Evolutionary conservation across 306 rosid genomes (phyloP).

Genomic region (Abrus precatorius): DNA sequence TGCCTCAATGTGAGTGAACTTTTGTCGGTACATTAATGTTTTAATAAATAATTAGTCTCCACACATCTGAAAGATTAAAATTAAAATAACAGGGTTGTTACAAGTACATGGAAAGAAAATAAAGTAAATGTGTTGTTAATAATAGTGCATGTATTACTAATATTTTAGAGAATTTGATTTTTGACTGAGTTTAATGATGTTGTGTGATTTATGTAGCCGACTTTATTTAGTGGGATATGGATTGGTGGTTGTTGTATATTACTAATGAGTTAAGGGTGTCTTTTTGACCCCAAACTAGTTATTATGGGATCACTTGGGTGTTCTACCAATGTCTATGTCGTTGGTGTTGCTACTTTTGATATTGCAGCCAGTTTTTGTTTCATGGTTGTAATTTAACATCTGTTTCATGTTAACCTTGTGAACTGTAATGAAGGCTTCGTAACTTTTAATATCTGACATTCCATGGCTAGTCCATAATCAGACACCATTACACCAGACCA

Average conservation of each 20-base stretch:
- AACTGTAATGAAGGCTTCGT: background rate
- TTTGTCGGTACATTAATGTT: background rate
- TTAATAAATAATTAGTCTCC: conserved; percentile 18
- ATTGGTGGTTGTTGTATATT: too few relatives aligned
- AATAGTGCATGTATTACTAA: conserved; percentile 11
- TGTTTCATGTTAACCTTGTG: background rate
- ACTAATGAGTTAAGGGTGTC: background rate
- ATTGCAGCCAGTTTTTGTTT: background rate
- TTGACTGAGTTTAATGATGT: too few relatives aligned
- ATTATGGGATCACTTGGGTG: background rate
- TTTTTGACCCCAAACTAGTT: conserved; percentile 1
- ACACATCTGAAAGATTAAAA: background rate
- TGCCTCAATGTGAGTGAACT: background rate
- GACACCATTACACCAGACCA: conserved; percentile 4
- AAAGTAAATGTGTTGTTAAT: background rate
- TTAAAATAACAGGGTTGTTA: background rate
- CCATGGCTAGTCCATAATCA: background rate
- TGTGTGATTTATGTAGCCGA: too few relatives aligned
- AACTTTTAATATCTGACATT: conserved; percentile 9
- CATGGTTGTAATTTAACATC: conserved; percentile 2
- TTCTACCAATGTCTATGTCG: background rate
- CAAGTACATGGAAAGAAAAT: background rate
- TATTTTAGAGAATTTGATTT: background rate
- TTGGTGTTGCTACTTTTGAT: background rate
- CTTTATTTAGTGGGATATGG: too few relatives aligned